These are phyloP conservation scores for Chaetomiaceae sp. DNA, from an alignment of 2,329 filamentous ascomycete genomes.

Conservation along the genomic window DNA sequence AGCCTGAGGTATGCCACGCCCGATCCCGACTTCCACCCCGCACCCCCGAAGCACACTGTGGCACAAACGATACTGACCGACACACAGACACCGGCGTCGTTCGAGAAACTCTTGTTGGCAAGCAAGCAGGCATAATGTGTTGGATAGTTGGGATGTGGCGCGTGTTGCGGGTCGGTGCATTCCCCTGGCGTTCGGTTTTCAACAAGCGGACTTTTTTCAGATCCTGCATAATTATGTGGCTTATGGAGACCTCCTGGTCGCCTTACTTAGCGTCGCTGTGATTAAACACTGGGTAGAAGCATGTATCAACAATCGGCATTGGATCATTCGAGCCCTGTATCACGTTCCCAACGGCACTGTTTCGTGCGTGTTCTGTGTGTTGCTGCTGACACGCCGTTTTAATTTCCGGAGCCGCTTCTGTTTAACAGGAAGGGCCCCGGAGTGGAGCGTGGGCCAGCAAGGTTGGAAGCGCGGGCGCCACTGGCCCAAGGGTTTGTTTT, in stretches of 20 bases:
- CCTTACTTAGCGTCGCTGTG: background rate
- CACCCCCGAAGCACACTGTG: no score
- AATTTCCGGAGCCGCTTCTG: no score
- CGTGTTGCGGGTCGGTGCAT: conserved; percentile 6
- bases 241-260: background rate
- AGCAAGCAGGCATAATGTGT: conserved; percentile 4
- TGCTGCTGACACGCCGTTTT: no score
- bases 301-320: conserved; percentile 7
- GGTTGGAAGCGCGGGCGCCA: no score
- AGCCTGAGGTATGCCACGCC: conserved; percentile 35
- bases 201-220: conserved; percentile 13
- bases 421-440: no score
- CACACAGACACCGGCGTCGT: conserved; percentile 9
- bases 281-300: background rate
- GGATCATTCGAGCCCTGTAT: conserved; percentile 1
- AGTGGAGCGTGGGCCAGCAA: no score
- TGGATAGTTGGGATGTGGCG: background rate
- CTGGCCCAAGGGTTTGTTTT: no score
- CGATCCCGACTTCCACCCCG: no score
- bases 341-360: no score
- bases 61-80: background rate
- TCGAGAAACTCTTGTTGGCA: conserved; percentile 9
- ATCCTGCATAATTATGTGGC: background rate
- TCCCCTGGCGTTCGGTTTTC: conserved; percentile 18
- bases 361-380: background rate